phyloP scores from a whole-genome alignment of 345 rosid species.

The Eucalyptus regnans region DNA sequence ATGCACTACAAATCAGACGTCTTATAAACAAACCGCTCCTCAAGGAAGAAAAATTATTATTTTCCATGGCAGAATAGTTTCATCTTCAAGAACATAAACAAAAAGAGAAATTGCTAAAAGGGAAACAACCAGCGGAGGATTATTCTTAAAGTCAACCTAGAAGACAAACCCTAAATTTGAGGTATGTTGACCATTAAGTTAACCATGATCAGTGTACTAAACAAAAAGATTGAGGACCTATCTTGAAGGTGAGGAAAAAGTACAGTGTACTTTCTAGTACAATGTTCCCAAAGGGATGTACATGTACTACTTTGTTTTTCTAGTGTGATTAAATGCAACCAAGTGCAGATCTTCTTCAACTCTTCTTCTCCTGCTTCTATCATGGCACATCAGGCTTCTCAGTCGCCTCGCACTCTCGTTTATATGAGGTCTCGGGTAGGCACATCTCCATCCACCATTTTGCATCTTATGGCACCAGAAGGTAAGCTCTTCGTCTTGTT shows the following conservation, averaged over 20 bases:
- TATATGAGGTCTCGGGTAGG: neutral
- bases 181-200: neutral
- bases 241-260: neutral
- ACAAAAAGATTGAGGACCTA: neutral
- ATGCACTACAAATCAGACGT: neutral
- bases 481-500: neutral
- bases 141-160: neutral
- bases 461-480: neutral
- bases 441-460: neutral
- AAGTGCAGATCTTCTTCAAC: neutral
- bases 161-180: neutral
- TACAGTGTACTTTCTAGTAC: neutral
- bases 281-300: neutral
- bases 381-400: neutral
- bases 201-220: neutral
- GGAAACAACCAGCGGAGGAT: neutral
- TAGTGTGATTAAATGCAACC: neutral
- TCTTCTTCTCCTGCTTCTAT: neutral
- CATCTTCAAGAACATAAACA: neutral
- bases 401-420: neutral
- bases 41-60: neutral
- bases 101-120: neutral
- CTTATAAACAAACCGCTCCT: neutral
- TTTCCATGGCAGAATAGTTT: neutral
- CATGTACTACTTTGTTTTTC: neutral